Percentiles rank a stretch among this genome's conserved stretches.
Evolutionary conservation across 164 flowering plant species (phyloP).

Genomic region (Vitis rotundifolia): DNA sequence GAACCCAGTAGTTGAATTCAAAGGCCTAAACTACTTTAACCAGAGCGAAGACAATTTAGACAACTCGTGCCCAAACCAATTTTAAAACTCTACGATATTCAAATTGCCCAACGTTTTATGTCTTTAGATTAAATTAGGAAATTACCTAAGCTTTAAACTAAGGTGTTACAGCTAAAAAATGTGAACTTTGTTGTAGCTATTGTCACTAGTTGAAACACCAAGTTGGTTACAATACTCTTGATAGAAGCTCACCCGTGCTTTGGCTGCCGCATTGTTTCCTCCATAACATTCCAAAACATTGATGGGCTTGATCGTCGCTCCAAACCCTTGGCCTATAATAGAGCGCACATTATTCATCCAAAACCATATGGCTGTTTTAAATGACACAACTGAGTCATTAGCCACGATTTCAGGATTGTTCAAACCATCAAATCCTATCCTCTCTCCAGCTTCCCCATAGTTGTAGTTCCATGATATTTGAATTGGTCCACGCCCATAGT

Average conservation of each 20-base stretch:
- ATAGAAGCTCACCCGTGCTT: not conserved
- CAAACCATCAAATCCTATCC: conserved; percentile 16
- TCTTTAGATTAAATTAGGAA: too few species aligned
- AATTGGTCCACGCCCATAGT: conserved; percentile 17
- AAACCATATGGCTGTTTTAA: conserved; percentile 12
- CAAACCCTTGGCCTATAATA: conserved; percentile 6
- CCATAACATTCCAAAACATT: conserved; percentile 6
- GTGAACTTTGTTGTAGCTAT: too few species aligned
- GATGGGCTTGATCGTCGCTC: conserved; percentile 8
- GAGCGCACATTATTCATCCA: conserved; percentile 19
- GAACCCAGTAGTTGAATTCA: too few species aligned
- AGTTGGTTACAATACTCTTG: conserved; percentile 2
- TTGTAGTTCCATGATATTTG: conserved; percentile 26
- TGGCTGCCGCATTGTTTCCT: not conserved
- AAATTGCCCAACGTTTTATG: too few species aligned
- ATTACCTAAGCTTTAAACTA: too few species aligned
- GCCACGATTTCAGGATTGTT: conserved; percentile 16
- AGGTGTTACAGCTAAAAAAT: too few species aligned
- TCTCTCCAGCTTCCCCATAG: conserved; percentile 19
- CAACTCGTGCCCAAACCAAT: too few species aligned
- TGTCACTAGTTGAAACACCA: not conserved
- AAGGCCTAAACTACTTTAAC: too few species aligned
- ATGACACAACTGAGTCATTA: not conserved
- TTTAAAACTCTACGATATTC: too few species aligned
- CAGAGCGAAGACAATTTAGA: too few species aligned